phyloP scores from a whole-genome alignment of 176 grass and related monocot genomes.

The Panicum miliaceum region DNA sequence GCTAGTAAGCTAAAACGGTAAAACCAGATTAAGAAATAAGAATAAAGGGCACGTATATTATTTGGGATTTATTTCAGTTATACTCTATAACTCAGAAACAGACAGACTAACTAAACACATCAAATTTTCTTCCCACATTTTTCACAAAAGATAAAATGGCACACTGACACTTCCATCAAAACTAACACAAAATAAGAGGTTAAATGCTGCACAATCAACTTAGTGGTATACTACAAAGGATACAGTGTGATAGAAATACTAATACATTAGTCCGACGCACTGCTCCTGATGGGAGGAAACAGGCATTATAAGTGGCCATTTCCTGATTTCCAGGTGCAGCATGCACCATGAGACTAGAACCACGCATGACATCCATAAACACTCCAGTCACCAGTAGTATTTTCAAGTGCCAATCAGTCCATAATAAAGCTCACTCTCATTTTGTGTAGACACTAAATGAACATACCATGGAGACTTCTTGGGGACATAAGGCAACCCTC shows the following conservation, averaged over 20 bases:
- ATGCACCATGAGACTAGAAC: background rate
- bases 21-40: background rate
- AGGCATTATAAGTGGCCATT: background rate
- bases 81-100: slow-evolving; percentile 3
- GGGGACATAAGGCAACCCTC: background rate
- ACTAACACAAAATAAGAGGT: background rate
- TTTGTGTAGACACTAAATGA: background rate
- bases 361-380: background rate
- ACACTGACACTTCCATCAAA: background rate
- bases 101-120: background rate
- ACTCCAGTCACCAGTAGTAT: background rate
- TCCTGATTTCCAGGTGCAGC: slow-evolving; percentile 4
- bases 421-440: background rate
- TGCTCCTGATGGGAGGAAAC: slow-evolving; percentile 6
- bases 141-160: background rate
- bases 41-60: background rate
- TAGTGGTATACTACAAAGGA: background rate
- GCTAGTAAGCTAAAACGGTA: slow-evolving; percentile 3
- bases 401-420: background rate
- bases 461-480: background rate
- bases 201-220: background rate
- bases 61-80: background rate
- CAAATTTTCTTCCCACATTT: background rate
- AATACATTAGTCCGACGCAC: background rate
- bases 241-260: background rate